phyloP scores from a whole-genome alignment of 148 eudicot species.

The Heliosperma pusillum region DNA sequence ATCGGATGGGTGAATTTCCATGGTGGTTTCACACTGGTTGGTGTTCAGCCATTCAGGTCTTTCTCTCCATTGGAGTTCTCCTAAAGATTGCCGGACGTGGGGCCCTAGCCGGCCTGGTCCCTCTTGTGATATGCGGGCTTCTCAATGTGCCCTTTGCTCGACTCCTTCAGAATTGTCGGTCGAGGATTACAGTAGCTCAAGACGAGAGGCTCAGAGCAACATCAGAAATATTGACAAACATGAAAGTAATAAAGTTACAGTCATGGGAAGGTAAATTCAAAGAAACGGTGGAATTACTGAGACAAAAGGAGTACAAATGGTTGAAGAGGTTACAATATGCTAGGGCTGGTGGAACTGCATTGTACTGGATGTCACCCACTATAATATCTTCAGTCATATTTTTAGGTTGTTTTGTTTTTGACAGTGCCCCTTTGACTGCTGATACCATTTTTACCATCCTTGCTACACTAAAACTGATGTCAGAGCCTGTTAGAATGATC shows the following conservation, averaged over 20 bases:
- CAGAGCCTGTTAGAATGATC: conserved; percentile 50
- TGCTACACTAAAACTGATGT: conserved; percentile 45
- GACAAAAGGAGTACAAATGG: conserved; percentile 35
- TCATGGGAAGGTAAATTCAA: conserved; percentile 57
- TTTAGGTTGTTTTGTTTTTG: conserved; percentile 39
- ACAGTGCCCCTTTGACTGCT: conserved; percentile 31
- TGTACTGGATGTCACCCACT: conserved; percentile 47
- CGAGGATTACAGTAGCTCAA: conserved; percentile 43
- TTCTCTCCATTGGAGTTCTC: conserved; percentile 13
- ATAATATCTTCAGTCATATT: conserved; percentile 45
- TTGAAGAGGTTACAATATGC: conserved; percentile 25
- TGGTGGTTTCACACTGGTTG: conserved; percentile 59
- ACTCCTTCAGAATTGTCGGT: conserved; percentile 38
- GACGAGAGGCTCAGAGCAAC: conserved; percentile 43
- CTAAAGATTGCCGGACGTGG: conserved; percentile 21
- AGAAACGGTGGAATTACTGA: conserved; percentile 31
- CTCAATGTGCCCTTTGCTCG: conserved; percentile 42
- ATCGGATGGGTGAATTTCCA: conserved; percentile 55
- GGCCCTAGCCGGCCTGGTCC: conserved; percentile 25
- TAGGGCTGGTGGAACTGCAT: conserved; percentile 31
- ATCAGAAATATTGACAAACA: conserved; percentile 39
- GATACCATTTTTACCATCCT: conserved; percentile 49
- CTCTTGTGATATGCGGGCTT: background rate
- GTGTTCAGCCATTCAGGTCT: conserved; percentile 40
- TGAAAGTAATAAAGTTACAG: conserved; percentile 54